Evolutionary conservation across 2,329 filamentous ascomycete genomes (phyloP).

Genomic region (Aphanocladium album): DNA sequence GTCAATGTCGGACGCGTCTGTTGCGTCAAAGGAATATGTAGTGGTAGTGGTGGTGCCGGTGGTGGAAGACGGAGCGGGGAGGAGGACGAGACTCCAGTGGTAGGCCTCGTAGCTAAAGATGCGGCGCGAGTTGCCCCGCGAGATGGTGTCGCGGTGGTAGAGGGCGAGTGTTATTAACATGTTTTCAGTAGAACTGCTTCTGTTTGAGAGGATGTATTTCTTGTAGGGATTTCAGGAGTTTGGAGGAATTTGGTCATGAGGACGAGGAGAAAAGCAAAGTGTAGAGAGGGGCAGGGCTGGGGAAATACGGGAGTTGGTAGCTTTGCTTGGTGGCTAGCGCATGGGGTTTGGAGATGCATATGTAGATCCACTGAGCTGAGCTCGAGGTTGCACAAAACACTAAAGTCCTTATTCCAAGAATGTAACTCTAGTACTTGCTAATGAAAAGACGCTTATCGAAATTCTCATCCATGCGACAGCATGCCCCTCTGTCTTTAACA

Average conservation of each 20-base stretch:
- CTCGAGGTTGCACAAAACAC: background rate
- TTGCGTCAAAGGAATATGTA: constrained; percentile 23
- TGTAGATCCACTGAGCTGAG: background rate
- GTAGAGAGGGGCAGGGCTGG: background rate
- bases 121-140: constrained; percentile 19
- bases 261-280: background rate
- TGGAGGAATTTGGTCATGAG: background rate
- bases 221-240: background rate
- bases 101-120: constrained; percentile 25
- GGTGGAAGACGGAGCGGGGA: constrained; percentile 11
- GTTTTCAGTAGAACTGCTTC: background rate
- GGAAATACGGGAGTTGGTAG: background rate
- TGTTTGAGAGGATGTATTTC: too few relatives aligned
- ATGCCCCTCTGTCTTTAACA: too few relatives aligned
- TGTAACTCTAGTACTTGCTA: too few relatives aligned
- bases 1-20: constrained; percentile 26
- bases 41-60: background rate
- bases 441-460: too few relatives aligned
- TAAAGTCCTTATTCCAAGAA: too few relatives aligned
- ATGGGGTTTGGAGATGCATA: background rate
- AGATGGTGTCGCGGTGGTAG: constrained; percentile 24
- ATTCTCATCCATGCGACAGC: too few relatives aligned
- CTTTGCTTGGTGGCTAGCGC: background rate
- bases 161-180: constrained; percentile 21
- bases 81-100: constrained; percentile 28